phyloP scores from a whole-genome alignment of 305 asterid species.

The Solanum chacoense region DNA sequence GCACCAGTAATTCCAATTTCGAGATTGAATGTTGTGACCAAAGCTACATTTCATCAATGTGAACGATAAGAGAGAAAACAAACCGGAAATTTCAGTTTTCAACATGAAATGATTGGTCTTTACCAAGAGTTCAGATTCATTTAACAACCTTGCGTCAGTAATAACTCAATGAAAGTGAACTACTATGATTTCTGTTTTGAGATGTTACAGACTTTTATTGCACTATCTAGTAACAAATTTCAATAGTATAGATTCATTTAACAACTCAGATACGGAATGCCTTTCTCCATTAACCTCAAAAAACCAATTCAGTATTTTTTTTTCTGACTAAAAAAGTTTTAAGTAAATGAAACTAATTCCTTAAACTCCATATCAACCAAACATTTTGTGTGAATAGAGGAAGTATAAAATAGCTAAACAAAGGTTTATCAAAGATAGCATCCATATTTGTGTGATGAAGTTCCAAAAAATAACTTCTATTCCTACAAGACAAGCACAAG shows the following conservation, averaged over 20 bases:
- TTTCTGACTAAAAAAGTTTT: not conserved
- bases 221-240: not conserved
- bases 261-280: not conserved
- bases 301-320: not conserved
- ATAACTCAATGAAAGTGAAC: not conserved
- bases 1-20: constrained; percentile 99
- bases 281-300: not conserved
- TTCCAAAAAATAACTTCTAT: not conserved
- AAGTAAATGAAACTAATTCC: not conserved
- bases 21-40: constrained; percentile 92
- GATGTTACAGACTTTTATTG: not conserved
- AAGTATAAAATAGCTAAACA: not conserved
- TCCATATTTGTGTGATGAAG: not conserved
- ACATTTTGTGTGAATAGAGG: not conserved
- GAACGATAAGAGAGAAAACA: constrained; percentile 8
- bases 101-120: not conserved
- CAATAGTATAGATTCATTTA: not conserved
- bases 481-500: not conserved
- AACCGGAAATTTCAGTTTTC: not conserved
- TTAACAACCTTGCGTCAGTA: not conserved
- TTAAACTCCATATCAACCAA: not conserved
- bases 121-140: too few relatives aligned
- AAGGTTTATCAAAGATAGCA: not conserved
- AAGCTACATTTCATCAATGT: constrained; percentile 31
- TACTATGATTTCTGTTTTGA: not conserved